Conservation (phyloP, 1,284 basidiomycete species). For the Cryptococcus sp. region DNA sequence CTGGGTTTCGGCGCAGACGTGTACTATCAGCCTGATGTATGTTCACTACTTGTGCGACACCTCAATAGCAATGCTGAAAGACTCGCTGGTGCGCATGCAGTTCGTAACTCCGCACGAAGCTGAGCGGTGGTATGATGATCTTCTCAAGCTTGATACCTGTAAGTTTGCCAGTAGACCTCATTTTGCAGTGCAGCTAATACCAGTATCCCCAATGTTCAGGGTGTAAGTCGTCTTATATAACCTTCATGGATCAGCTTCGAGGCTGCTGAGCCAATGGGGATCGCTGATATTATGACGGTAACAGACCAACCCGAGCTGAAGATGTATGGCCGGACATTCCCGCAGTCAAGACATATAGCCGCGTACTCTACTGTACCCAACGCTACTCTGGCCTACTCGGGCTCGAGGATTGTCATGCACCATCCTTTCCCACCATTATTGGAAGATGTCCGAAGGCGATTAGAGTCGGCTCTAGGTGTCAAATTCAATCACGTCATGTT, state of each 20-base stretch:
- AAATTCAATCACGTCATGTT: conserved; percentile 60
- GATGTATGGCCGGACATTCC: conserved; percentile 58
- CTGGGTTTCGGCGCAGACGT: conserved; percentile 49
- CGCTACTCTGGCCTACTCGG: conserved; percentile 56
- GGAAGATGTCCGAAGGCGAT: conserved; percentile 47
- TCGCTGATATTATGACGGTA: too few species aligned
- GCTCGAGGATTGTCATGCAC: conserved; percentile 54
- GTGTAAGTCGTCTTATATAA: conserved; percentile 23
- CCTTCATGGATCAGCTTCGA: too few species aligned
- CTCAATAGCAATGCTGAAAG: neutral
- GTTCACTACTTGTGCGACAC: conserved; percentile 3
- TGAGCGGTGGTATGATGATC: conserved; percentile 51
- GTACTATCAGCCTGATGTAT: conserved; percentile 52
- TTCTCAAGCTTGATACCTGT: conserved; percentile 54
- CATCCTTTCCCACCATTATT: conserved; percentile 55
- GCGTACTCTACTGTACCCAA: conserved; percentile 55
- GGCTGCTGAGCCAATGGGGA: too few species aligned
- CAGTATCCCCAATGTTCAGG: conserved; percentile 19
- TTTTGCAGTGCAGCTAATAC: conserved; percentile 1
- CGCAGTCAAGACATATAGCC: conserved; percentile 57
- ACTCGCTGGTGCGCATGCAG: conserved; percentile 24
- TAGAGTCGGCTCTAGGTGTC: conserved; percentile 54
- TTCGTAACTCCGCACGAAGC: conserved; percentile 50
- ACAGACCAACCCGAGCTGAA: conserved; percentile 58
- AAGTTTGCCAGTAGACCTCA: conserved; percentile 10